phyloP scores from a whole-genome alignment of 257 asterid species.

The Solanum virginianum region DNA sequence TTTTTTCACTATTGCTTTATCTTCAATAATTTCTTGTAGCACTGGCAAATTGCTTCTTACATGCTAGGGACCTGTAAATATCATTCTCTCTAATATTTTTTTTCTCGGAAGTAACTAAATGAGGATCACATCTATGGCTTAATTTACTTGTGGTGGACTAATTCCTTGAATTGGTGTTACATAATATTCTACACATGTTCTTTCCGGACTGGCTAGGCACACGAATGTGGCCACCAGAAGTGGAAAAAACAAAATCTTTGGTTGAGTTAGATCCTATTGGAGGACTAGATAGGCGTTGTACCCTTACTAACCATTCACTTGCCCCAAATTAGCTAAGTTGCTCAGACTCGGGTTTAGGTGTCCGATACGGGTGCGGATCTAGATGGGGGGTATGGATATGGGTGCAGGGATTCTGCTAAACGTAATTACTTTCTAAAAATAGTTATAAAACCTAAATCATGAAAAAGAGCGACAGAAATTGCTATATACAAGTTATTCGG shows the following conservation, averaged over 20 bases:
- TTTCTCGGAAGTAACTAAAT: not conserved
- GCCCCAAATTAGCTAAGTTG: not conserved
- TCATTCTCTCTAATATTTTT: not conserved
- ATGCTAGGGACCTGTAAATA: not conserved
- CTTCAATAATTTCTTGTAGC: not conserved
- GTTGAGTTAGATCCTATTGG: slow-evolving; percentile 22
- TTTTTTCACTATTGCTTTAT: not conserved
- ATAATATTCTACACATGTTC: not conserved
- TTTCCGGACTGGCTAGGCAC: slow-evolving; percentile 49
- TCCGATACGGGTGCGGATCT: not conserved
- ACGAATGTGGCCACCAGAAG: slow-evolving; percentile 44
- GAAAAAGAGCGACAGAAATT: not conserved
- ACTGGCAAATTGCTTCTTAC: not conserved
- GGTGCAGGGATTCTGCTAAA: not conserved
- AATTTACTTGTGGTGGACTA: not conserved
- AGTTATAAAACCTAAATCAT: too few relatives aligned
- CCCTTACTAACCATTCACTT: not conserved
- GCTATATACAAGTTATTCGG: too few relatives aligned
- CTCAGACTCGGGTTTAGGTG: not conserved
- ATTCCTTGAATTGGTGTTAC: not conserved
- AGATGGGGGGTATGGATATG: not conserved
- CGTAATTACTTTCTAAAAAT: not conserved
- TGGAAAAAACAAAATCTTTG: not conserved
- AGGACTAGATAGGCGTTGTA: not conserved
- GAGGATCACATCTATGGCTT: not conserved